Conservation (phyloP, 192 early-diverging fungal species). For the Coemansia erecta region DNA sequence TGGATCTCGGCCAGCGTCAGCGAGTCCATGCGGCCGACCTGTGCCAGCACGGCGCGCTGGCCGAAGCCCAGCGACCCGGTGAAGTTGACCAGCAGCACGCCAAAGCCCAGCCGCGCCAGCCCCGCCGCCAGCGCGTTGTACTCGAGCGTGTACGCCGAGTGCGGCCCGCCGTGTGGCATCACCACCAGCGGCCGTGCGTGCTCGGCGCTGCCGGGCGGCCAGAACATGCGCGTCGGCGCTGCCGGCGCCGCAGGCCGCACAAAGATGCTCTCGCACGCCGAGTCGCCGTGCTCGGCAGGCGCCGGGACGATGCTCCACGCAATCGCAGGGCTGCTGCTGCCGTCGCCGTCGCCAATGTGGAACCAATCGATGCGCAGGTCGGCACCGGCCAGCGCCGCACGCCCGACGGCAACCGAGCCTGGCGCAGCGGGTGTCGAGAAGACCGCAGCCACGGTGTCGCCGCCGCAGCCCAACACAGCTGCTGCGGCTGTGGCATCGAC, state of each 20-base stretch:
- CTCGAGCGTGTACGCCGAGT: constrained; percentile 55
- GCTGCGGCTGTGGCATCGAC: constrained; percentile 48
- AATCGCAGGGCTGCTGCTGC: not conserved
- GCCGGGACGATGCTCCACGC: constrained; percentile 16
- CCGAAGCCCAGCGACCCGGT: constrained; percentile 79
- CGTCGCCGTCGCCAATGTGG: not conserved
- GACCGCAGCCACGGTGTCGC: constrained; percentile 46
- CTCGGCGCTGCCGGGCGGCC: constrained; percentile 8
- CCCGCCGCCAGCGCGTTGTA: constrained; percentile 50
- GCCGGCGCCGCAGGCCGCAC: constrained; percentile 23
- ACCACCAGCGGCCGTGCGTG: constrained; percentile 59
- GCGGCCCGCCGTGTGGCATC: constrained; percentile 82
- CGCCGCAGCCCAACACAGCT: constrained; percentile 46
- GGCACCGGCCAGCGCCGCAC: not conserved
- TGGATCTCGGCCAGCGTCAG: constrained; percentile 68
- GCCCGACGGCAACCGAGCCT: constrained; percentile 40
- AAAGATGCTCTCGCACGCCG: constrained; percentile 27
- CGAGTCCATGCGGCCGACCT: constrained; percentile 67
- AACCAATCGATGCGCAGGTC: constrained; percentile 18
- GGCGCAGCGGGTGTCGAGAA: constrained; percentile 59
- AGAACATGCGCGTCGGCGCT: constrained; percentile 23
- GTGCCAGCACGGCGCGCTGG: constrained; percentile 60
- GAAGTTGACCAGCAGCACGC: constrained; percentile 71
- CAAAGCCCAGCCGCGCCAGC: constrained; percentile 62
- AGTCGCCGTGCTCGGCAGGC: no score